Base-by-base conservation (phyloP, 768 basidiomycete species). In the Chalciporus sphaerocephalus region DNA sequence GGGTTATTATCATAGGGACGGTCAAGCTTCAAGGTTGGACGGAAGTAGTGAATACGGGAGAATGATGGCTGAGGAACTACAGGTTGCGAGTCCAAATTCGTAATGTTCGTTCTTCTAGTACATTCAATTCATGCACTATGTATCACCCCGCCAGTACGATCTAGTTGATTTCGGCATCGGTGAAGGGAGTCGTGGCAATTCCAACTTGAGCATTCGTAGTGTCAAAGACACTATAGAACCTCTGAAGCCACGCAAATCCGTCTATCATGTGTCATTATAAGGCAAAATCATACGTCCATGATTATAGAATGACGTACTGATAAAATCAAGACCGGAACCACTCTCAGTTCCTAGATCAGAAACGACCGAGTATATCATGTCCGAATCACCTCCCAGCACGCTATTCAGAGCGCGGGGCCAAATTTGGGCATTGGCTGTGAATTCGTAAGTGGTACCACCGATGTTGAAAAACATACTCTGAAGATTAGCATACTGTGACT, bases 391-490 rank as follows among this genome's bases (percentile, higher is more conserved):
- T 45, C 81, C 81, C 12, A 87, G 72, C 25, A 65, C 62, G 13
- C 67, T 61, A 66, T 87, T 85, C 49, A 79, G 67, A 3, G 69
- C 56, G 38, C 80, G 76, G 1, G 83, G 83, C 81, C 83, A 86
- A 50, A 82, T 78, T 70, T 87, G 84, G 4, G 80, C 83, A 54
- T 84, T 81, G 13, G 78, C 58, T 3, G 77, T 80, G 44, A 86
- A 52, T 59, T 78, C 76, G 53, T 72, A 82, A 8, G 72, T 73
- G 13, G 64, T 64, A 10, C 59, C 65, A 13, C 73, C 76, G 40
- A 83, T 78, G 27, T 60, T 55, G 62, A 84, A 80, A 67, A 71
- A 71, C 22, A 83, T 47, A 57, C 70, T 76, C 61, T 80, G 51
- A 50, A 83, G 61, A 12, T 71, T 66, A 3, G 59, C 33, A 48